Base-by-base conservation (phyloP, 768 basidiomycete genomes). In the Amanita muscaria region DNA sequence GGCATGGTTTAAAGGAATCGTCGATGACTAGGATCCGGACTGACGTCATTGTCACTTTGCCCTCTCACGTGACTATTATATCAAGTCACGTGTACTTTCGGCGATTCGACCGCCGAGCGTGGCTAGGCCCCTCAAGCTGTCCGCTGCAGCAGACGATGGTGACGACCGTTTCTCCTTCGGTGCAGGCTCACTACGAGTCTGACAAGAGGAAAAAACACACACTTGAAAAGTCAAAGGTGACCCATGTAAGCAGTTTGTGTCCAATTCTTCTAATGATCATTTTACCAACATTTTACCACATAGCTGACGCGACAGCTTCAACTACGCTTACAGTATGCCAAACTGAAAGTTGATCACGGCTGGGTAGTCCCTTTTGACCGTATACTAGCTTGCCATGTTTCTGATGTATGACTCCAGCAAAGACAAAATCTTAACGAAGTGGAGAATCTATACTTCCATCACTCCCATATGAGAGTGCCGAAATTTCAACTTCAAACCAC, bases 371-470 rank as follows among this genome's bases (percentile, higher is more conserved):
- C 10, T 39, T 36, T 24, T 15, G 38, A 22, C 15, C 24, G 21
- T 18, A 14, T 22, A 22, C 24, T 10, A 15, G 22, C 29, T 12
- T 8, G n/a, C 22, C 19, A 19, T n/a, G 12, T 34, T 47, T 9
- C 40, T 21, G 11, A 11, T 25, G 43, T n/a, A 2, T 36, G 24
- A n/a, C n/a, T 29, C 45, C 55, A 85, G 83, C 81, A 84, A 78
- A 74, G 77, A 47, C 84, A 88, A 60, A 84, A 72, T 36, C 62
- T 88, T 42, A 85, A 83, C 54, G 85, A 88, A 62, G 85, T 88
- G 4, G 85, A 88, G 59, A 87, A 87, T 54, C 67, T 88, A 7
- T 88, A 86, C 65, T 87, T 87, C 54, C 80, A 78, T 39, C 80
- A 82, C 55, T 80, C 82, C 0, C 78, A 82, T 41, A 61, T 67